Evolutionary conservation across 2,329 filamentous ascomycete species (phyloP), one percentile per base, ranked within the genome.

Genomic region (Corynespora cassiicola): DNA sequence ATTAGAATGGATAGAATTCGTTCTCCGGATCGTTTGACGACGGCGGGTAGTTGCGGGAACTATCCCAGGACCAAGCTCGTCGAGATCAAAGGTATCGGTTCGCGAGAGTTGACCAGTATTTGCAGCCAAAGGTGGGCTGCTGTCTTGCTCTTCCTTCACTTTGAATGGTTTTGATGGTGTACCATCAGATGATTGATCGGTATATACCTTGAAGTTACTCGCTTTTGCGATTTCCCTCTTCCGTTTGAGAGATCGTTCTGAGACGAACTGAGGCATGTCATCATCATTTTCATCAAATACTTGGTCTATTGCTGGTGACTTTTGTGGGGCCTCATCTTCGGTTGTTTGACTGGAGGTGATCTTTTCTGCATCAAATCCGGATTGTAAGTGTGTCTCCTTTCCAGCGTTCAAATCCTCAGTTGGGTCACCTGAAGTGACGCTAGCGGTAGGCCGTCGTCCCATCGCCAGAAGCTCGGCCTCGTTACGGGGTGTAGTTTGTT

Each of bases 331-430:
- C 33, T 71, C 67, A 26, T 65, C 63, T 31, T 68, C 66, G 5
- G 73, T 76, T 3, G 69, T 74, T 46, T 75, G 73, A 38, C 72
- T 75, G 1, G 73, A 76, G 10, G 55, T 43, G 18, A 63, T 30
- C n/a, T 45, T 52, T 6, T 47, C 42, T n/a, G 44, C n/a, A n/a
- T n/a, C n/a, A n/a, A n/a, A n/a, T n/a, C n/a, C n/a, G n/a, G n/a
- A n/a, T n/a, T n/a, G n/a, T n/a, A n/a, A n/a, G n/a, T n/a, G n/a
- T n/a, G n/a, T n/a, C n/a, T n/a, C n/a, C n/a, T n/a, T n/a, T n/a
- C n/a, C n/a, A n/a, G n/a, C n/a, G n/a, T n/a, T n/a, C n/a, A n/a
- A n/a, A n/a, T n/a, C n/a, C n/a, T n/a, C n/a, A n/a, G n/a, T n/a
- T n/a, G n/a, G n/a, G n/a, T n/a, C n/a, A n/a, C n/a, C n/a, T n/a